A percentile compares a stretch with the other conserved stretches of the same genome.
These are phyloP conservation scores for Lentinula sp. DNA, from an alignment of 768 basidiomycete species.

Conservation along the genomic window DNA sequence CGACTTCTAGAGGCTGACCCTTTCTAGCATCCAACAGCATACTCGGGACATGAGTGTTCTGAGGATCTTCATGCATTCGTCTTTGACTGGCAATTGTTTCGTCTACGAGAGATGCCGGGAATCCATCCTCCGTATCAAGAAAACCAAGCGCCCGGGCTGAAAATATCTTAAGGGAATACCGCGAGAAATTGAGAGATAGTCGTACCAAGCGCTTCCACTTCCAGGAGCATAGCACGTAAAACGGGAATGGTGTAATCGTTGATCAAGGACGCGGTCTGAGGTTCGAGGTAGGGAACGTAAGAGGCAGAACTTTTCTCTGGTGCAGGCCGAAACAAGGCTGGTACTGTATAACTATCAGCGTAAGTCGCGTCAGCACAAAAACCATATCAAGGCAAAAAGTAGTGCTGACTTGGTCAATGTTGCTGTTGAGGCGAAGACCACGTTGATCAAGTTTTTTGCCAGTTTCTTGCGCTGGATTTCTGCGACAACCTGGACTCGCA, in stretches of 20 bases:
- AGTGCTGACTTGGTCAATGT: background rate
- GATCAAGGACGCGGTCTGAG: constrained; percentile 23
- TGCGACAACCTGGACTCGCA: constrained; percentile 10
- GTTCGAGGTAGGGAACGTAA: constrained; percentile 20
- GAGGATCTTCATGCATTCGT: background rate
- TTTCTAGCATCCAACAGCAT: background rate
- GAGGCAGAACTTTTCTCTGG: constrained; percentile 13
- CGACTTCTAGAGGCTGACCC: constrained; percentile 52
- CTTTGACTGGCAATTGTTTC: constrained; percentile 15
- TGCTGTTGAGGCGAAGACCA: constrained; percentile 26
- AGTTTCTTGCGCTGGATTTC: constrained; percentile 41
- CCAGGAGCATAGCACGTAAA: constrained; percentile 31
- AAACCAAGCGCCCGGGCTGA: constrained; percentile 24
- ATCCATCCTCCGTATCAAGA: constrained; percentile 19
- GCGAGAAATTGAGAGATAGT: background rate
- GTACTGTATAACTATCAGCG: constrained; percentile 17
- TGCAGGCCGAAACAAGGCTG: constrained; percentile 27
- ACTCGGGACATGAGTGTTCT: background rate
- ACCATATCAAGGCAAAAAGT: background rate
- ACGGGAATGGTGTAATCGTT: constrained; percentile 27
- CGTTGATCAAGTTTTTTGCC: constrained; percentile 39
- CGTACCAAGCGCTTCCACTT: constrained; percentile 29
- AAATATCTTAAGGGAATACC: background rate
- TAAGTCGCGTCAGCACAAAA: background rate
- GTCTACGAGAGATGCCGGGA: constrained; percentile 22